Base-by-base conservation (phyloP, 108 stramenopile species). In the Conticribra weissflogii region DNA sequence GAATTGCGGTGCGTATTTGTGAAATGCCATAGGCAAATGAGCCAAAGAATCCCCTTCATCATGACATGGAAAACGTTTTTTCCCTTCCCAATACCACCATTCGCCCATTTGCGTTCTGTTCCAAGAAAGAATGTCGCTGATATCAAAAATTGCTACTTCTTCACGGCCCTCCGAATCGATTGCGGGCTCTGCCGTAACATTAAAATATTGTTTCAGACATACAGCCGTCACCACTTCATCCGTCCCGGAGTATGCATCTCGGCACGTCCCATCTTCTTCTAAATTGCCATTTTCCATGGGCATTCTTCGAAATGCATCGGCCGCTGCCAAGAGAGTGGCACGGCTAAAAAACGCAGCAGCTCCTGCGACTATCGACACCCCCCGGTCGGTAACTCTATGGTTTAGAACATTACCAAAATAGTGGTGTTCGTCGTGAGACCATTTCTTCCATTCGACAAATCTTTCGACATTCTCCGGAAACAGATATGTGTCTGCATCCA, bases 321-420 rank as follows among this genome's bases (percentile, higher is more conserved):
- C 74, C 3, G 66, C 65, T 21, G 65, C 57, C 2, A 75, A 23
- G 22, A 75, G 28, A 3, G 74, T 67, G 24, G 66, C 74, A 19
- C 74, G 51, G 22, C 74, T 75, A 23, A 61, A 67, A 49, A 75
- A 75, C 14, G 67, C 74, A 15, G 74, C 74, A 2, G 59, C 74
- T 29, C 74, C 74, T 3, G 74, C 74, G 7, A 75, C 66, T 32
- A 75, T 67, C 0, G 74, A 66, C 34, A 75, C 74, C n/a, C 57
- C 57, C 16, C 74, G 58, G 62, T 75, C 74, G 12, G 28, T 16
- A 24, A 23, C 19, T 29, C 74, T 54, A 62, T 75, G 74, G 34
- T 75, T 60, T 52, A 75, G 61, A 2, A 67, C 66, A 58, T 77
- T 69, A n/a, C 76, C 76, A 59, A 77, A 77, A 31, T 71, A 77